Conservation (phyloP, 1,284 basidiomycete species). For the Ustilago loliicola region DNA sequence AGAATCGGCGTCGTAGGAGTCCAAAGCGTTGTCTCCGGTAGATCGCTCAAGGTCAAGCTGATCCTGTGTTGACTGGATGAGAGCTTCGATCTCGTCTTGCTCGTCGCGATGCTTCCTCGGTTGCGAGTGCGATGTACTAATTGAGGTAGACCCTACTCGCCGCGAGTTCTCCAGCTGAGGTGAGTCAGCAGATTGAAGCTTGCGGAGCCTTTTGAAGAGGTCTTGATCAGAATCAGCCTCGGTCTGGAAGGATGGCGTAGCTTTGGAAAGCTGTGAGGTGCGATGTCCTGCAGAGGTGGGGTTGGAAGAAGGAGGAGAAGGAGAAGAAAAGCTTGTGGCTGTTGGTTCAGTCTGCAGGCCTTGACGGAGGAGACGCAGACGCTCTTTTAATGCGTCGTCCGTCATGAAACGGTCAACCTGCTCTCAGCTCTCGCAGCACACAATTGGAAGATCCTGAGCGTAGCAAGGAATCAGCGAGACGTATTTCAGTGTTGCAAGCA, state of each 20-base stretch:
- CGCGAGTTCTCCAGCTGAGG: neutral
- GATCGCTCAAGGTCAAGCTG: constrained; percentile 34
- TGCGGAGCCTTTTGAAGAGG: constrained; percentile 33
- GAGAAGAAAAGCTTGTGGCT: too few species aligned
- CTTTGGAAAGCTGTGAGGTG: neutral
- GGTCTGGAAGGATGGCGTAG: neutral
- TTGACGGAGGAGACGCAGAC: constrained; percentile 34
- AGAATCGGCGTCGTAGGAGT: constrained; percentile 25
- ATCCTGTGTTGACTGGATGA: constrained; percentile 36
- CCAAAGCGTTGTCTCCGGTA: neutral
- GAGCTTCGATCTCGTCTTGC: constrained; percentile 47
- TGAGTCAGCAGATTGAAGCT: constrained; percentile 13
- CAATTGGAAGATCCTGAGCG: constrained; percentile 4
- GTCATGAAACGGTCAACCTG: constrained; percentile 19
- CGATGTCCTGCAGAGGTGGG: neutral
- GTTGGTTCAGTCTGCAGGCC: constrained; percentile 16
- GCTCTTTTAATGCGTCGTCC: constrained; percentile 41
- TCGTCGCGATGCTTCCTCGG: constrained; percentile 15
- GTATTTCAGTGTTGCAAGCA: neutral
- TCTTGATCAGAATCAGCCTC: constrained; percentile 19
- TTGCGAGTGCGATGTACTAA: neutral
- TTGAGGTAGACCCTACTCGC: neutral
- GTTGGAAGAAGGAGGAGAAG: neutral
- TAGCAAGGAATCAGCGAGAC: neutral
- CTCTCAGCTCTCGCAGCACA: neutral